Evolutionary conservation across 768 basidiomycete species (phyloP).

Genomic region (Mycena chlorophos): DNA sequence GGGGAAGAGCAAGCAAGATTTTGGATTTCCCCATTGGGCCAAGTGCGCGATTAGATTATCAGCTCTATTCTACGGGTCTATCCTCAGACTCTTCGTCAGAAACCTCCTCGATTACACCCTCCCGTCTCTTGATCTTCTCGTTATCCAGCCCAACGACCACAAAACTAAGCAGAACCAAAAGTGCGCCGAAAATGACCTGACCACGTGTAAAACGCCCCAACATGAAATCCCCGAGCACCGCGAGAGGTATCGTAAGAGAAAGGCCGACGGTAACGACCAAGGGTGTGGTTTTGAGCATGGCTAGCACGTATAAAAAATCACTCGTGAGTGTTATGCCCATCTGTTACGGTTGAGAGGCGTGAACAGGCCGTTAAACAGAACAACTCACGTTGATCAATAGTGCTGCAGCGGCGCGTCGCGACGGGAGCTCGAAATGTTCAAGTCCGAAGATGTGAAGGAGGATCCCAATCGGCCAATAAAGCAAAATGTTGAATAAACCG

Average conservation of each 20-base stretch:
- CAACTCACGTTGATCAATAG: constrained; percentile 54
- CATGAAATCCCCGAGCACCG: constrained; percentile 78
- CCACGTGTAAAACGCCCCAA: constrained; percentile 55
- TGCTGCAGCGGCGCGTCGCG: constrained; percentile 45
- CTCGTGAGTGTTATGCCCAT: constrained; percentile 83
- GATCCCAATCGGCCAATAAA: constrained; percentile 75
- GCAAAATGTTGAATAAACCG: constrained; percentile 78
- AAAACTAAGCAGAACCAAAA: constrained; percentile 76
- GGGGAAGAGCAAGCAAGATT: not conserved
- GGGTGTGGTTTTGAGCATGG: constrained; percentile 97
- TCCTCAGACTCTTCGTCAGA: constrained; percentile 6
- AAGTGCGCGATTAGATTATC: not conserved
- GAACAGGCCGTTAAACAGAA: constrained; percentile 12
- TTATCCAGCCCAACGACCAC: constrained; percentile 67
- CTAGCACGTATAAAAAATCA: constrained; percentile 83
- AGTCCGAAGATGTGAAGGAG: constrained; percentile 70
- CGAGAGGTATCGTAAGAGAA: constrained; percentile 90
- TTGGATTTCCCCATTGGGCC: too few relatives aligned
- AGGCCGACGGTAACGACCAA: constrained; percentile 91
- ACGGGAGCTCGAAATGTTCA: constrained; percentile 76
- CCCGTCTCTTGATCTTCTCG: constrained; percentile 28
- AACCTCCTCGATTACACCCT: constrained; percentile 1
- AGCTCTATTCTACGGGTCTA: too few relatives aligned
- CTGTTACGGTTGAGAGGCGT: constrained; percentile 35
- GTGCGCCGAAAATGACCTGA: constrained; percentile 72